phyloP scores from a whole-genome alignment of 306 rosid species.

The Lathyrus tuberosus region DNA sequence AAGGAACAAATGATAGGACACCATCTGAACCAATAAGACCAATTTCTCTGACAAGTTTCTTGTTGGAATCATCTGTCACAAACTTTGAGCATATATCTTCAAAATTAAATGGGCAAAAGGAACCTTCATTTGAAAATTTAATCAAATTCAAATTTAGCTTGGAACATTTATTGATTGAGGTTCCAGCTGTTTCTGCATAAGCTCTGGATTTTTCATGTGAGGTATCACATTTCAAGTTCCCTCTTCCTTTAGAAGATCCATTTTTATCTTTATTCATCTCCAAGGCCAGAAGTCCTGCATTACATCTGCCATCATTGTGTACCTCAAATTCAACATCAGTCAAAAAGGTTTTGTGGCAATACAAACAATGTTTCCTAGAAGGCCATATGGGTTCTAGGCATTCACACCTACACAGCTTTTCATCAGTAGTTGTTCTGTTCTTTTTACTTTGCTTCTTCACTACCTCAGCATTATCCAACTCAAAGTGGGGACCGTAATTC shows the following conservation, averaged over 20 bases:
- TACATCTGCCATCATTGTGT: conserved; percentile 77
- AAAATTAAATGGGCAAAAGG: conserved; percentile 69
- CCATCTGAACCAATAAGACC: conserved; percentile 87
- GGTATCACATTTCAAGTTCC: conserved; percentile 54
- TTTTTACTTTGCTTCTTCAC: conserved; percentile 58
- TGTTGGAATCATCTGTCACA: conserved; percentile 72
- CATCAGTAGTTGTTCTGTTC: conserved; percentile 57
- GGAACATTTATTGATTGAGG: conserved; percentile 44
- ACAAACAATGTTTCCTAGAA: conserved; percentile 76
- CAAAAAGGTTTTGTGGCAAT: conserved; percentile 74
- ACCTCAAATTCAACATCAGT: conserved; percentile 74
- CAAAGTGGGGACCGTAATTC: conserved; percentile 68
- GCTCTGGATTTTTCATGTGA: conserved; percentile 51
- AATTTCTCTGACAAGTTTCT: conserved; percentile 69
- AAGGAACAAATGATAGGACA: conserved; percentile 60
- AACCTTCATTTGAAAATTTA: conserved; percentile 69
- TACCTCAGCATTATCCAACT: conserved; percentile 54
- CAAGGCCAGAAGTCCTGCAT: conserved; percentile 43
- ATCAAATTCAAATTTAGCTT: conserved; percentile 65
- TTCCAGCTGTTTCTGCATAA: conserved; percentile 51
- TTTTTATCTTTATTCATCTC: conserved; percentile 62
- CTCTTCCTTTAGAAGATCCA: conserved; percentile 64
- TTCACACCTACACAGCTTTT: conserved; percentile 76
- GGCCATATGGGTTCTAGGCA: conserved; percentile 92
- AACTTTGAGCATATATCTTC: conserved; percentile 80